Evolutionary conservation across 441 rosid genomes (phyloP), one percentile per base, ranked within the genome.

Genomic region (Arabidopsis lyrata): DNA sequence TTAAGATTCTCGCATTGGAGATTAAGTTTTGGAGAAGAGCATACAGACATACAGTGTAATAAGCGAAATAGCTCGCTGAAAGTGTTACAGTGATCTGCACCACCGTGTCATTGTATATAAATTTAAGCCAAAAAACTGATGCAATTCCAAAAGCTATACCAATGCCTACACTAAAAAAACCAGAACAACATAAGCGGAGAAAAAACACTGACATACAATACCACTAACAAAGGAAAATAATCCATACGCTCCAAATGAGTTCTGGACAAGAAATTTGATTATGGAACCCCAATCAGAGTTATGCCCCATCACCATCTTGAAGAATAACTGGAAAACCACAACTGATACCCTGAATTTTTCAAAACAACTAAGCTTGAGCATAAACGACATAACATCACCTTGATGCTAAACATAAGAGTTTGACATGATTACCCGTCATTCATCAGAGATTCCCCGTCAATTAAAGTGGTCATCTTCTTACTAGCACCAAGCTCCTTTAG

Each of bases 361-460:
- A 1, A 63, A 57, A 60, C 63, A 64, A 76, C 12, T 16, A 70
- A 74, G 32, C 8, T 13, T 70, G 58, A 61, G 73, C 60, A 79
- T 72, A 66, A 65, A 81, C 70, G 55, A 55, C 45, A 69, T 22
- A 52, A 1, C 32, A 48, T 14, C 56, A 57, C 29, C 5, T 45
- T 31, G 39, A 52, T 50, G 52, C 18, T 44, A 29, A 55, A 29
- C 34, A 72, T 38, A 50, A 5, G 72, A 61, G 58, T 49, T 52
- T 66, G 31, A 48, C 45, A 50, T 61, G 76, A 55, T 59, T 88
- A 95, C 99, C 99, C 99, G 57, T 95, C 99, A 75, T 92, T 95
- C 98, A 95, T 95, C 81, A 95, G 76, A 66, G 99, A 92, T 75
- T 95, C 99, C 68, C 99, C 99, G 68, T 95, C 98, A 75, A 95